Base-by-base conservation (phyloP, 1,284 basidiomycete species). In the Cystobasidium slooffiae region DNA sequence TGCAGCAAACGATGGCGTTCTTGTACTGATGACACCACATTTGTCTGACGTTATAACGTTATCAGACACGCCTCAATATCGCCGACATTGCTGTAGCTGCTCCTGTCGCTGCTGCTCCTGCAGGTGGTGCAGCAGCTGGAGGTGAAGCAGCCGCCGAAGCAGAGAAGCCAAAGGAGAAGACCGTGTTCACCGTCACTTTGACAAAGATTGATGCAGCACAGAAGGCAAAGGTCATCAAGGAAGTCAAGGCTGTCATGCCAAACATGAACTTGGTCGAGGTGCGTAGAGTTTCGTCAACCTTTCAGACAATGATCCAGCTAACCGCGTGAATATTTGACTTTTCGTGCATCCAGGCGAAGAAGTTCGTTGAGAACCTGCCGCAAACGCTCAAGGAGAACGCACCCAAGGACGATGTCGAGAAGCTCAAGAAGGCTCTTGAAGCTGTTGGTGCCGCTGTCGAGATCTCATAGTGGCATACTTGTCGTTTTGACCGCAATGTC, bases 141-240 rank as follows among this genome's bases (percentile, higher is more conserved):
- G 85, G 85, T 12, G 85, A 84, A 31, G 86, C 87, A 31, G 91
- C 90, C 58, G 82, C 89, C 77, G 76, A 78, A 47, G 79, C 78
- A 7, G 94, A 95, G 83, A 97, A 97, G 83, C 95, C 95, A 64
- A 98, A 97, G 85, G 97, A 99, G 85, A 99, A 99, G 89, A 97
- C 95, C 8, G 88, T 96, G 55, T 99, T 99, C 85, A 96, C 90
- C 79, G 90, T 98, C 81, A 96, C 90, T 83, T 87, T 98, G 56
- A 92, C 94, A 82, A 93, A 93, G 75, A 95, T 97, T 80, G 94
- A 96, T 77, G 88, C 93, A 3, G 85, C 88, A 22, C 86, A 91
- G 75, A 98, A 99, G 84, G 93, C 97, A 53, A 99, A 99, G 86
- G 90, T 98, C 79, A 99, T 99, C 82, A 89, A 93, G 80, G 97